Evolutionary conservation across 129 eudicot species (phyloP), one percentile per base, ranked within the genome.

Genomic region (Saposhnikovia divaricata): DNA sequence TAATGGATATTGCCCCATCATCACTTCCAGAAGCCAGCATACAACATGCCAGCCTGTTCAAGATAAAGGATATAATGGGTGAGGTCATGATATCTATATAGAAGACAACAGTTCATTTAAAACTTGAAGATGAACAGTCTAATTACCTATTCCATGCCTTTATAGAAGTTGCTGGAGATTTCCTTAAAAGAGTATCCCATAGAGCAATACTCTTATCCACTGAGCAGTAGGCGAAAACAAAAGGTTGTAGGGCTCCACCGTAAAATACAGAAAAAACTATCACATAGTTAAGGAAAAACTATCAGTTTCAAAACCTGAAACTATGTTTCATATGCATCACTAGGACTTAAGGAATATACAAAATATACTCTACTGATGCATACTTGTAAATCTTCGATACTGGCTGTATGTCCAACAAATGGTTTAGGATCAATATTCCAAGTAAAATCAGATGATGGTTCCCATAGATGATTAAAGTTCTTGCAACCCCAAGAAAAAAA

Each of bases 311-410:
- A 38, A 79, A 72, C 66, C 31, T 44, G 25, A 37, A 48, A 38
- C 45, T 57, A 38, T 46, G 40, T 23, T 75, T 15, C 50, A 28
- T 2, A 21, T 57, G 25, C 16, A 78, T 25, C 25, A 37, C 75
- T 19, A 42, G 4, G 31, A 27, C 45, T 63, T 47, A 38, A 21
- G 15, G 9, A 75, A 21, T 44, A 44, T 44, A 44, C 47, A 44
- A 44, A 7, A 44, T 44, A 44, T 8, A 44, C 47, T 44, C 47
- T 44, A 7, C n/a, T 13, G n/a, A 79, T 6, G 23, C 79, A 13
- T 72, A 94, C 98, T 88, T 91, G 98, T 81, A 92, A 80, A 88
- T 95, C 98, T 92, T 95, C 96, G 72, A 95, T 97, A 83, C 98
- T 95, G 14, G 89, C 93, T 3, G 90, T 90, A 79, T 95, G 98